Conservation (phyloP, 2,329 filamentous ascomycete species). For the Leptographium procerum region DNA sequence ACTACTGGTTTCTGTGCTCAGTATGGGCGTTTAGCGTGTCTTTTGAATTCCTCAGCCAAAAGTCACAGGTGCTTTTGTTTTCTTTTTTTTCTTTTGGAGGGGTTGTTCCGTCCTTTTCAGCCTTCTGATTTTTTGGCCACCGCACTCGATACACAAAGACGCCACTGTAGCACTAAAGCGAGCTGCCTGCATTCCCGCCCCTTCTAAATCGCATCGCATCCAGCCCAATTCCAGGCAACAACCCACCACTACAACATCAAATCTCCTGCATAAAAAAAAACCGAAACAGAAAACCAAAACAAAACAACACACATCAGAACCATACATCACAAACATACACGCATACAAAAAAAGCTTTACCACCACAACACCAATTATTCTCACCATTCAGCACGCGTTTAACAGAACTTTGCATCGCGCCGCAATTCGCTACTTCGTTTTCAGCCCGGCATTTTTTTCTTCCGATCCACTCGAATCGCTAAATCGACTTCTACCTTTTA, state of each 20-base stretch:
- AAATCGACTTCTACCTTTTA: neutral
- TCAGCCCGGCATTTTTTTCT: neutral
- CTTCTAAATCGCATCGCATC: neutral
- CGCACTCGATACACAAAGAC: neutral
- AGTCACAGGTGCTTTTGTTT: neutral
- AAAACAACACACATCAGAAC: neutral
- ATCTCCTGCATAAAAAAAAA: neutral
- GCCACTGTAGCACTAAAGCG: neutral
- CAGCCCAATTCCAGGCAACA: neutral
- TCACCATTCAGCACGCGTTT: neutral
- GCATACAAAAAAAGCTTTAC: neutral
- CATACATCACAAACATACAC: neutral
- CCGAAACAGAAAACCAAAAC: neutral
- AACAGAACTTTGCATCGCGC: neutral
- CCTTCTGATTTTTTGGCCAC: neutral
- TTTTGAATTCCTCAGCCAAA: neutral
- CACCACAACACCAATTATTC: neutral
- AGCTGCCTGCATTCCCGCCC: neutral
- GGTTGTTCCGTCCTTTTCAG: neutral
- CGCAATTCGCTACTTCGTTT: neutral
- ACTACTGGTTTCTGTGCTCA: neutral
- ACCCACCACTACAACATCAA: neutral
- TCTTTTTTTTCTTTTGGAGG: neutral
- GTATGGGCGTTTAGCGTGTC: neutral
- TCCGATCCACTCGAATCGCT: neutral